Conservation (phyloP, 139 green algal genomes). For the Pleodorina starrii region DNA sequence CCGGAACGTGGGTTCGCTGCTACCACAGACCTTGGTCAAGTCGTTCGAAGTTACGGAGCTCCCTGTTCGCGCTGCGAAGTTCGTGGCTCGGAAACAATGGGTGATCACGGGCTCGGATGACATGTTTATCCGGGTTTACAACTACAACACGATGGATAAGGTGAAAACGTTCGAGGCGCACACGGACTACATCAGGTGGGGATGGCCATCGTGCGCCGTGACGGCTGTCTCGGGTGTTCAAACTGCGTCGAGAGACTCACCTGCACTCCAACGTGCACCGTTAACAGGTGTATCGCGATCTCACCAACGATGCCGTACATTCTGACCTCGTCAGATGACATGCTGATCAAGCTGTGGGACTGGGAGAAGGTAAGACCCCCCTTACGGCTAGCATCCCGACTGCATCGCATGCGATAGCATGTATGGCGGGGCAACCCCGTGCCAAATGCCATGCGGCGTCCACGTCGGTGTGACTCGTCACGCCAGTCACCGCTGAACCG, state of each 20-base stretch:
- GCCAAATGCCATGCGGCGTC: too few species aligned
- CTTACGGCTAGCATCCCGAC: too few species aligned
- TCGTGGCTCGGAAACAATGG: conserved; percentile 98
- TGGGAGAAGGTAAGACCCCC: conserved; percentile 95
- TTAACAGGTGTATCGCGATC: conserved; percentile 84
- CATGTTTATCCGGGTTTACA: conserved; percentile 99
- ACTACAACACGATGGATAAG: conserved; percentile 99
- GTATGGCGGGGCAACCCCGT: too few species aligned
- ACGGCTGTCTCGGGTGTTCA: too few species aligned
- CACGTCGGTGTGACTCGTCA: too few species aligned
- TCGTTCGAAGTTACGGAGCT: conserved; percentile 98
- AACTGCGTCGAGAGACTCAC: too few species aligned
- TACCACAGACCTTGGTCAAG: conserved; percentile 93
- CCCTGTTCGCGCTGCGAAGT: conserved; percentile 96
- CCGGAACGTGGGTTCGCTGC: too few species aligned
- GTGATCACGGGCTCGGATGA: conserved; percentile 95
- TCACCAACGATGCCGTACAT: conserved; percentile 95
- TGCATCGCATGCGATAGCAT: too few species aligned
- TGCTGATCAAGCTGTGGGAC: conserved; percentile 99
- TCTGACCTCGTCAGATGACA: conserved; percentile 97
- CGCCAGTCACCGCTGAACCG: too few species aligned
- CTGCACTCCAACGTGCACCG: too few species aligned
- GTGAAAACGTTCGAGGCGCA: conserved; percentile 98
- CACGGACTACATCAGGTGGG: conserved; percentile 97
- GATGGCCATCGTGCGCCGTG: too few species aligned